Evolutionary conservation across 108 stramenopile genomes (phyloP).

Genomic region (Mayamaea pseudoterrestris): DNA sequence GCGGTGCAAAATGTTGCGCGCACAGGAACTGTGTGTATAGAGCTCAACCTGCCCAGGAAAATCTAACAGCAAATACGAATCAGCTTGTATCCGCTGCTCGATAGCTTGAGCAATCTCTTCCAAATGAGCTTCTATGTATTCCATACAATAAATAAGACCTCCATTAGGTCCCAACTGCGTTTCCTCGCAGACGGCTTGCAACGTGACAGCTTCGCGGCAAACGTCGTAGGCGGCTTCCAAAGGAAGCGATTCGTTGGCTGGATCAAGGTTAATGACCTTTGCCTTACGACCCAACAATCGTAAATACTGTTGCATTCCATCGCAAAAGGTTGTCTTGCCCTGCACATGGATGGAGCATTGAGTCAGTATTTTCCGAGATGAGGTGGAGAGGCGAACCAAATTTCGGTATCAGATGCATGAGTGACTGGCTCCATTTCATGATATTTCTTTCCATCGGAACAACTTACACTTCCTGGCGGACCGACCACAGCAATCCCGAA

Average conservation of each 20-base stretch:
- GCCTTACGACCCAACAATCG: slow-evolving; percentile 71
- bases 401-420: too few relatives aligned
- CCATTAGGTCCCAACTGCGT: slow-evolving; percentile 94
- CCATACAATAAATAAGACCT: slow-evolving; percentile 92
- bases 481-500: too few relatives aligned
- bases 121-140: slow-evolving; percentile 79
- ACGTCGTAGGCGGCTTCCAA: slow-evolving; percentile 64
- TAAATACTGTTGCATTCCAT: slow-evolving; percentile 39
- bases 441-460: too few relatives aligned
- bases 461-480: too few relatives aligned
- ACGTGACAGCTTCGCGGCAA: slow-evolving; percentile 58
- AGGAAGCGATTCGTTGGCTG: slow-evolving; percentile 76
- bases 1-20: slow-evolving; percentile 47
- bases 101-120: slow-evolving; percentile 41
- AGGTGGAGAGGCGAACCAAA: too few relatives aligned
- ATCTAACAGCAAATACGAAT: slow-evolving; percentile 84
- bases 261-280: slow-evolving; percentile 94
- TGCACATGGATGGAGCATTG: too few relatives aligned
- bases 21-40: slow-evolving; percentile 76
- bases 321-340: background rate
- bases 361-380: too few relatives aligned
- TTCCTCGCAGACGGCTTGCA: slow-evolving; percentile 84
- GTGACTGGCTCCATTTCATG: too few relatives aligned
- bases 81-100: slow-evolving; percentile 9
- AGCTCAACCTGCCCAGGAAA: slow-evolving; percentile 97